A percentile compares a stretch with the other conserved stretches of the same genome.
Evolutionary conservation across 1,284 basidiomycete species (phyloP).

Genomic region (Ustilago hordei): DNA sequence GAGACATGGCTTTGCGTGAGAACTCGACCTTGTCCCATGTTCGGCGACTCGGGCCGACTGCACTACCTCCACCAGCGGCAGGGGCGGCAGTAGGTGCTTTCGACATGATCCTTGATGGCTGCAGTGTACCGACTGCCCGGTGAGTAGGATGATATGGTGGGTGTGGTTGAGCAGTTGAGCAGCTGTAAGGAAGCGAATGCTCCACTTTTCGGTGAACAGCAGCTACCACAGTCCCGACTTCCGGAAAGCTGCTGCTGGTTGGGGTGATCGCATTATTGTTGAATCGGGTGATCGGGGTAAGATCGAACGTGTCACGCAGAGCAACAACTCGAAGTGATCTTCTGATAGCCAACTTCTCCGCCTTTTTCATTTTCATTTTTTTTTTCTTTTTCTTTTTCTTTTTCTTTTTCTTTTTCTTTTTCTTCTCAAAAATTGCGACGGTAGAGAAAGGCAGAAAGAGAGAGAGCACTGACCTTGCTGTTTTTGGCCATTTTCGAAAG

Average conservation of each 20-base stretch:
- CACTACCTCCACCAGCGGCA: slow-evolving; percentile 16
- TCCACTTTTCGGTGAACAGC: slow-evolving; percentile 9
- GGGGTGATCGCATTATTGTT: slow-evolving; percentile 14
- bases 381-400: not conserved
- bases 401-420: too few relatives aligned
- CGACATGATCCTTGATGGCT: slow-evolving; percentile 19
- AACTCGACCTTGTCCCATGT: slow-evolving; percentile 65
- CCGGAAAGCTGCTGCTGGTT: not conserved
- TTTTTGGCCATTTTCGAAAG: not conserved
- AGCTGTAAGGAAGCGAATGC: not conserved
- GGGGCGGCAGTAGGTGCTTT: slow-evolving; percentile 11
- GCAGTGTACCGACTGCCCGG: not conserved
- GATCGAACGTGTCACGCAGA: slow-evolving; percentile 18
- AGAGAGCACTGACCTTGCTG: slow-evolving; percentile 18
- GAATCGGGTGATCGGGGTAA: slow-evolving; percentile 14
- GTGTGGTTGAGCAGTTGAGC: not conserved
- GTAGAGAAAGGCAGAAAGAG: not conserved
- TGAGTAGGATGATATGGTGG: not conserved
- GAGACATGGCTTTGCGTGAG: slow-evolving; percentile 54
- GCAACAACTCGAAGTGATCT: slow-evolving; percentile 16
- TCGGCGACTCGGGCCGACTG: slow-evolving; percentile 61
- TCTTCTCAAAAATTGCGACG: not conserved
- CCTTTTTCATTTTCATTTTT: slow-evolving; percentile 6
- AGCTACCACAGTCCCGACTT: slow-evolving; percentile 1
- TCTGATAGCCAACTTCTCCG: not conserved